Evolutionary conservation across 148 eudicot genomes (phyloP).

Genomic region (Chenopodium berlandieri): DNA sequence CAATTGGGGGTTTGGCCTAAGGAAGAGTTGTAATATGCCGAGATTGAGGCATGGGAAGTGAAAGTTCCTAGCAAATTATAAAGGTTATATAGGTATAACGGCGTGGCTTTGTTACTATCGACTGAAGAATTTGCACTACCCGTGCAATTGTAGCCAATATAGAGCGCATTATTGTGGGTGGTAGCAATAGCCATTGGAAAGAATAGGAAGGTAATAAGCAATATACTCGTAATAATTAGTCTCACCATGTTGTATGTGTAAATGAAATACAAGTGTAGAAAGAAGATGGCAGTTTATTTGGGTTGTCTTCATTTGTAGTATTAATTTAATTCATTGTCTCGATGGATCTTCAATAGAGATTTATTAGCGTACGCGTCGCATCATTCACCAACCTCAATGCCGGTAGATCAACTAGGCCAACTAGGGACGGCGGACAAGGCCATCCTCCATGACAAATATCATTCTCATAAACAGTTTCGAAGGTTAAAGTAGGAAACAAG

Average conservation of each 20-base stretch:
- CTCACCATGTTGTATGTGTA: background rate
- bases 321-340: too few relatives aligned
- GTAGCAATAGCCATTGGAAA: background rate
- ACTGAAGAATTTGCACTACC: background rate
- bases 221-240: background rate
- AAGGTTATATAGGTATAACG: background rate
- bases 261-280: too few relatives aligned
- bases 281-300: too few relatives aligned
- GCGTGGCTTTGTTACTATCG: background rate
- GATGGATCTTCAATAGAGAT: too few relatives aligned
- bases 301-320: too few relatives aligned
- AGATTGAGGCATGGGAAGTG: background rate
- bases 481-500: too few relatives aligned
- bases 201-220: background rate
- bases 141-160: background rate
- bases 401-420: too few relatives aligned
- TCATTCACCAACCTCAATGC: too few relatives aligned
- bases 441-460: too few relatives aligned
- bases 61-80: slow-evolving; percentile 14
- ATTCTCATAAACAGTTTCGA: too few relatives aligned
- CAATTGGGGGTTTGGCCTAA: slow-evolving; percentile 15
- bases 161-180: background rate
- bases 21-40: slow-evolving; percentile 7
- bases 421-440: too few relatives aligned
- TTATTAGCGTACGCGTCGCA: too few relatives aligned